Base-by-base conservation (phyloP, 805 yeast genomes). In the Nadsonia fulvescens region DNA sequence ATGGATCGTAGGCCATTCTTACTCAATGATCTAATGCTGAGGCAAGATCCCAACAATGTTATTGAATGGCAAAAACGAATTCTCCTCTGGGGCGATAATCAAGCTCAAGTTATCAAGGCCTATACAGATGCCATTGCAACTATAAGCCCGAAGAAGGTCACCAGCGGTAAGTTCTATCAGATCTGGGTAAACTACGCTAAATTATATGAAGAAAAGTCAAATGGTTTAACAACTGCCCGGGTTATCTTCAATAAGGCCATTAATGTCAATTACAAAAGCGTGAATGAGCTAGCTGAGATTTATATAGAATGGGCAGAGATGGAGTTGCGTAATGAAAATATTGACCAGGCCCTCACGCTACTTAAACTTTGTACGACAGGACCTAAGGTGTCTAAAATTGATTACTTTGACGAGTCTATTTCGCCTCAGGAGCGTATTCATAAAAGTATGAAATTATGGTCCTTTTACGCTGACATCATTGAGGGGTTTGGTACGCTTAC, bases 261-360 rank as follows among this genome's bases (percentile, higher is more conserved):
- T 1, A 67, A 69, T 29, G 83, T 82, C 1, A 83, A 82, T 5
- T 81, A 61, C 47, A 59, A 53, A 14, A 49, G 58, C 9, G 49
- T 67, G 1, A 63, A 65, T 12, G 93, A 81, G 32, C 48, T 81
- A 12, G 76, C 71, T 2, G 61, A 61, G 3, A 46, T 83, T 5
- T 77, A 81, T 63, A 51, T 66, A n/a, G 61, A 59, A 10, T 83
- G 94, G 93, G 57, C 74, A 5, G 75, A 75, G 30, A 50, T 66
- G 47, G 74, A 72, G 32, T 39, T 76, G 15, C 51, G 61, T 13
- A 47, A 52, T 10, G 64, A 56, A 12, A 57, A 68, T 27, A 45
- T 66, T 12, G 63, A 58, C 1, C 47, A 45, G 11, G 66, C 64
- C 3, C 39, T 53, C 14, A 46, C 42, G 19, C 51, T 66, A 8